Percentiles rank a stretch among this genome's conserved stretches.
Conservation (phyloP, 805 yeast species). For the Starmerella powellii region DNA sequence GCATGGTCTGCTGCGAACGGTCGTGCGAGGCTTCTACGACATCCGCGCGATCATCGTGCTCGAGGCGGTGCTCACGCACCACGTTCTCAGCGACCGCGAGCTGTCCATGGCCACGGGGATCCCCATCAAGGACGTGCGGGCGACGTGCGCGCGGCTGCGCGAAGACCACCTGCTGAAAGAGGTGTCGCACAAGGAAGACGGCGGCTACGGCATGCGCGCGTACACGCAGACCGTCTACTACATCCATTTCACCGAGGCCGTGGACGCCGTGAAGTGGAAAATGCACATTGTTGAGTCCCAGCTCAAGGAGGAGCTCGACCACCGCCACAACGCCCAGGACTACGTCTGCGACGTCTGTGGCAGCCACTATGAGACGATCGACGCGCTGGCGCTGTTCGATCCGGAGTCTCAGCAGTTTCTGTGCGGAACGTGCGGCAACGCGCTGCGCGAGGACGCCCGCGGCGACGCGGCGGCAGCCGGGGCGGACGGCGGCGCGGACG, state of each 20-base stretch:
- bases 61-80: constrained; percentile 79
- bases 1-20: constrained; percentile 55
- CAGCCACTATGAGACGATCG: constrained; percentile 69
- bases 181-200: constrained; percentile 39
- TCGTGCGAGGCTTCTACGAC: constrained; percentile 76
- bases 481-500: constrained; percentile 37
- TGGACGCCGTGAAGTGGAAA: constrained; percentile 94
- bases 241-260: constrained; percentile 82
- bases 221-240: constrained; percentile 71
- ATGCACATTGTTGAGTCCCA: constrained; percentile 72
- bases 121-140: constrained; percentile 74
- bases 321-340: constrained; percentile 84
- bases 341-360: constrained; percentile 81
- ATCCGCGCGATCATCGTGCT: constrained; percentile 69
- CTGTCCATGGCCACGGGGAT: constrained; percentile 67
- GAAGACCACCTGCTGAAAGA: constrained; percentile 62
- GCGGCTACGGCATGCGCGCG: constrained; percentile 46
- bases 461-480: constrained; percentile 59
- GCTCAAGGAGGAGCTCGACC: constrained; percentile 71
- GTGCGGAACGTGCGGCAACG: constrained; percentile 72
- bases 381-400: constrained; percentile 70
- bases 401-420: constrained; percentile 70
- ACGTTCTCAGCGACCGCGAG: constrained; percentile 88
- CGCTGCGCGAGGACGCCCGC: constrained; percentile 67
- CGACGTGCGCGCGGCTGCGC: constrained; percentile 63